These are phyloP conservation scores for Alternaria sp. DNA, from an alignment of 2,329 filamentous ascomycete genomes.

Conservation along the genomic window DNA sequence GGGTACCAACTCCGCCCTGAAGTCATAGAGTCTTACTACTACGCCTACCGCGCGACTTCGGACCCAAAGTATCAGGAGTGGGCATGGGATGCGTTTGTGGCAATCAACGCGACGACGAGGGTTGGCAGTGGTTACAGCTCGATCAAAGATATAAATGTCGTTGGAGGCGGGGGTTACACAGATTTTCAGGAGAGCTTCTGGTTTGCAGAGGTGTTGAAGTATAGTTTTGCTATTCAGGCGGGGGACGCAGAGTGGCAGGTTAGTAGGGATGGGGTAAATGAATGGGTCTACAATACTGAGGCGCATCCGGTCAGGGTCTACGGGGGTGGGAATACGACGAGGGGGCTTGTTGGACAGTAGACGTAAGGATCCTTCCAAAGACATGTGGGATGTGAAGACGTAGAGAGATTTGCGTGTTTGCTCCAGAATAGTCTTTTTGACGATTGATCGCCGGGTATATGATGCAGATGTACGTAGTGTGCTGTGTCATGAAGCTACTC, in stretches of 20 bases:
- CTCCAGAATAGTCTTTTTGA: conserved; percentile 7
- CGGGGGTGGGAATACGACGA: conserved; percentile 5
- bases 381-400: not conserved
- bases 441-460: conserved; percentile 28
- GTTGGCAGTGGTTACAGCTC: conserved; percentile 73
- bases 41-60: conserved; percentile 82
- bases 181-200: conserved; percentile 88
- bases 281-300: conserved; percentile 72
- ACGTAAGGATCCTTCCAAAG: not conserved
- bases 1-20: conserved; percentile 79
- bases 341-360: not conserved
- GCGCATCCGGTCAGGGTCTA: conserved; percentile 67
- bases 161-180: conserved; percentile 66
- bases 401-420: not conserved
- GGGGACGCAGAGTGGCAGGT: conserved; percentile 69
- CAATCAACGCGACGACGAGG: conserved; percentile 70
- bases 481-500: conserved; percentile 32
- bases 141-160: conserved; percentile 71
- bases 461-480: conserved; percentile 18
- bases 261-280: conserved; percentile 58
- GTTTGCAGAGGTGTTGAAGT: conserved; percentile 90
- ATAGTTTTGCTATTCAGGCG: conserved; percentile 74
- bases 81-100: conserved; percentile 80
- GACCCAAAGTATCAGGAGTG: conserved; percentile 81
- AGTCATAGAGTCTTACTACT: conserved; percentile 86